Evolutionary conservation across 1,139 yeast species (phyloP), one percentile per base, ranked within the genome.

Genomic region (Zygoascus meyerae): DNA sequence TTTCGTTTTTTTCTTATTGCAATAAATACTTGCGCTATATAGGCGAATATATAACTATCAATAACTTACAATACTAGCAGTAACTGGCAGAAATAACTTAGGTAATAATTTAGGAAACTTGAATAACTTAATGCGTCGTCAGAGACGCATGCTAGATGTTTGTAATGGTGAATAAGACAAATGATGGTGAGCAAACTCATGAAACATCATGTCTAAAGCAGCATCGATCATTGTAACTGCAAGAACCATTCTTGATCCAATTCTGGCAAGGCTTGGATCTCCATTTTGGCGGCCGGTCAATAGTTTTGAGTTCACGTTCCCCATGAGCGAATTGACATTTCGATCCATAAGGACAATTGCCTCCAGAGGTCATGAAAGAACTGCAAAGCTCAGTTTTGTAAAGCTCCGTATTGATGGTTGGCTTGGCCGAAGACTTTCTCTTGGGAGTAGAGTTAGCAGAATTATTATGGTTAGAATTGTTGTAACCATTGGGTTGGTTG

Each of bases 321-420:
- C 97, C 97, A 60, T 89, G 97, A 7, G 97, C 97, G 73, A 89
- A 89, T 68, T 89, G 97, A 64, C 97, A 89, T 68, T 89, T 89
- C 56, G 77, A 76, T 2, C 95, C 95, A 63, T 89, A 89, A 8
- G 95, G 95, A 65, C 97, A 89, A 50, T 65, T 61, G 21, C 92
- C 92, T 17, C 71, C 70, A 53, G 79, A 75, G 57, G 79, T 81
- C 64, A 81, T 77, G 64, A 73, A 89, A 34, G 90, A 81, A 33
- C 83, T 86, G 66, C 97, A 89, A 51, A 89, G 74, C 66, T 89
- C 97, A 0, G 97, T 89, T 70, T 89, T 89, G 75, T 87, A 89
- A 42, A 89, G 73, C 53, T 78, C 83, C 45, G 85, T 81, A 63
- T 84, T 85, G 49, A 82, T 75, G 37, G 64, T 61, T 17, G 68